Base-by-base conservation (phyloP, 371 early-diverging fungal species). In the Mortierella sp. region DNA sequence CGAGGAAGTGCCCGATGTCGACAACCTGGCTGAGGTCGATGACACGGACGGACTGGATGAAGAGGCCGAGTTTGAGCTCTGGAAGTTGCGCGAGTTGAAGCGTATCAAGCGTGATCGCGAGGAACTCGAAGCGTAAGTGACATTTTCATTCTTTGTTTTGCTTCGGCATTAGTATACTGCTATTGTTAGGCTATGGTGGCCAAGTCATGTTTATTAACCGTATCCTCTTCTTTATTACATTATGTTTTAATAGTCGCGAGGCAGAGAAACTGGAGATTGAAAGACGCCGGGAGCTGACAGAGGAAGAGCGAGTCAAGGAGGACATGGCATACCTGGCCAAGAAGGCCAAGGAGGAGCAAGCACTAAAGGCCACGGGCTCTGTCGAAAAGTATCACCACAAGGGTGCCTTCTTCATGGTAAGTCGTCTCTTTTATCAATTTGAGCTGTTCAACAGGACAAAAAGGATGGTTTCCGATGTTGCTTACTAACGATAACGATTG, bases 21-120 rank as follows among this genome's bases (percentile, higher is more conserved):
- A 83, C 26, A 77, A 77, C 24, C 50, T 79, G 9, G 66, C 66
- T 8, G 91, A 90, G 41, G 92, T 96, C 0, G 98, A 97, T 85
- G 99, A 98, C 87, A 96, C 97, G 0, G 99, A 98, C 86, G 94
- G 92, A 26, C 47, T 94, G 13, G 94, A 97, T 75, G 93, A 94
- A 70, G 94, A 93, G 43, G 96, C 92, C 6, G 99, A 98, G 83
- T 95, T 91, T 82, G 94, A 93, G 63, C 93, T 93, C 0, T 98
- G 99, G 99, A 96, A 94, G 81, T 87, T 95, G n/a, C 94, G 99
- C 72, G 98, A 98, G 80, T 86, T 97, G 66, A 89, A 79, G 47
- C 93, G 99, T 76, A 93, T 98, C 72, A 95, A 96, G 71, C 93
- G 97, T 34, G 97, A 97, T 79, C 88, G 92, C 64, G 94, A 94